Base-by-base conservation (phyloP, 2,329 filamentous ascomycete species). In the Fusarium odoratissimum region DNA sequence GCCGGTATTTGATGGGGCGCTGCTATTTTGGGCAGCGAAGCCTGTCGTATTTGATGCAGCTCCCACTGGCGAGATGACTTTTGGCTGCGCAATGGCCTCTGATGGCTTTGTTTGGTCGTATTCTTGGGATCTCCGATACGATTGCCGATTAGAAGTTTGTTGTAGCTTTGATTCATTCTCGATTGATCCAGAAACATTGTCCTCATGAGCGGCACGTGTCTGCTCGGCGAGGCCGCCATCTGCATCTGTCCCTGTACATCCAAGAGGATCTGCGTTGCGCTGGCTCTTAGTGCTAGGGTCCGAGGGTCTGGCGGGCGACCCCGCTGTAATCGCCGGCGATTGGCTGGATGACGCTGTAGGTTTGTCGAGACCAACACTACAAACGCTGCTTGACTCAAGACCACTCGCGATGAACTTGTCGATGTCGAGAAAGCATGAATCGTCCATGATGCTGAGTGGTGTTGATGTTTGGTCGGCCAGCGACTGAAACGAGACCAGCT, bases 361-460 rank as follows among this genome's bases (percentile, higher is more conserved):
- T 60, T 75, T 67, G 63, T 67, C 67, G 66, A 67, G 64, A 67
- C 72, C 71, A 63, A 55, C 74, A 64, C 65, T 74, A 25, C 23
- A 25, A 66, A 62, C 61, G 65, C 63, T 61, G 37, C 40, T 59
- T 51, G 61, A 49, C 30, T 58, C 72, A 23, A 64, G 56, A 52
- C 56, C 59, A 51, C 35, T 57, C 41, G 60, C 56, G 42, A 65
- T 75, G 38, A 51, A 61, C 55, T 64, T 59, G 59, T 63, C 41
- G 40, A 56, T 44, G 23, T 67, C 71, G 40, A 65, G 46, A 45
- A 67, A 72, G 55, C 66, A 77, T 59, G 76, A 77, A 63, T 79
- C 78, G 65, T 78, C 73, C 56, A 79, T 69, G 56, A 78, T 74
- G 54, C 78, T 79, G 51, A 79, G 67, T 42, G 78, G 78, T 63